Evolutionary conservation across 192 early-diverging fungal genomes (phyloP).

Genomic region (Lobosporangium transversale): DNA sequence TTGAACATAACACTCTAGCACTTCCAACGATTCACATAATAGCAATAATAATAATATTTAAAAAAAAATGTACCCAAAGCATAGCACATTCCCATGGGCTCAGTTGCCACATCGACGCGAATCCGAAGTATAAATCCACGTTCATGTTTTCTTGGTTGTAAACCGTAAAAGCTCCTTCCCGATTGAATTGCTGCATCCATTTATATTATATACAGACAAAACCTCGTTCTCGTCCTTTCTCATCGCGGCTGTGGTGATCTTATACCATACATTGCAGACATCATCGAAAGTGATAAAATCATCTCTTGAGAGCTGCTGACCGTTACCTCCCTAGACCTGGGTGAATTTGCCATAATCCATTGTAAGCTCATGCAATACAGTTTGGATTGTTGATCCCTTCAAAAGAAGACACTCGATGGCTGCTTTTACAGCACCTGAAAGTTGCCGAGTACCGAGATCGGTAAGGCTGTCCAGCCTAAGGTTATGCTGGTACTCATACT

Average conservation of each 20-base stretch:
- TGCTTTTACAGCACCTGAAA: slow-evolving; percentile 7
- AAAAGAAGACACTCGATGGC: neutral
- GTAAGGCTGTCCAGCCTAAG: neutral
- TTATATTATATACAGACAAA: no score
- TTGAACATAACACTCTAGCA: no score
- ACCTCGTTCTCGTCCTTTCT: slow-evolving; percentile 7
- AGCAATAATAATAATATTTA: no score
- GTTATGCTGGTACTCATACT: slow-evolving; percentile 9
- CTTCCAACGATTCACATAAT: no score
- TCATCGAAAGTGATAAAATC: slow-evolving; percentile 34
- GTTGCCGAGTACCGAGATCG: slow-evolving; percentile 12
- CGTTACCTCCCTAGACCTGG: neutral
- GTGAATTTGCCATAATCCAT: slow-evolving; percentile 28
- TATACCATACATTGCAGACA: slow-evolving; percentile 24
- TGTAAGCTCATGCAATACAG: slow-evolving; percentile 10
- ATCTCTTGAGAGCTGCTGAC: slow-evolving; percentile 6
- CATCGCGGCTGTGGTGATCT: neutral
- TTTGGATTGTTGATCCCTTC: slow-evolving; percentile 4
- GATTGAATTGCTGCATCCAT: slow-evolving; percentile 17
- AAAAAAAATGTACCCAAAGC: no score
- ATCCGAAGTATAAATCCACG: slow-evolving; percentile 2
- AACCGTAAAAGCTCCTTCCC: neutral
- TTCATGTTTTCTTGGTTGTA: slow-evolving; percentile 5
- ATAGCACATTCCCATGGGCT: no score
- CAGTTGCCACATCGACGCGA: slow-evolving; percentile 9